Evolutionary conservation across 1,139 yeast species (phyloP).

Genomic region (Suhomyces chickasaworum): DNA sequence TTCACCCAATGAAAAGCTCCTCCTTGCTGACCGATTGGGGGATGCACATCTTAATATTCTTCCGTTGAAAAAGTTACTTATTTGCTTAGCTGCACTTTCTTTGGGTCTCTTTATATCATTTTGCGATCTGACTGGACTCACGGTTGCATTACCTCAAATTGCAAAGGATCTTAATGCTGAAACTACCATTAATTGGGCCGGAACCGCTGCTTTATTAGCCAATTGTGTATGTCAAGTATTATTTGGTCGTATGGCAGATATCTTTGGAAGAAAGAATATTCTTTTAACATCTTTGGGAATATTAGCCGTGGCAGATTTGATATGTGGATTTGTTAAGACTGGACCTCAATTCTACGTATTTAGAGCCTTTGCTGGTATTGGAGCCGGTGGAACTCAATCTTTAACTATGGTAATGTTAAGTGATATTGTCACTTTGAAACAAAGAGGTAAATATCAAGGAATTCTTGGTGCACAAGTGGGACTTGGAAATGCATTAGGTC

Average conservation of each 20-base stretch:
- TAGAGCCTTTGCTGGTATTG: conserved; percentile 26
- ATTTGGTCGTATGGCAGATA: conserved; percentile 42
- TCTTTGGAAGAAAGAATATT: conserved; percentile 25
- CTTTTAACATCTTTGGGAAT: conserved; percentile 19
- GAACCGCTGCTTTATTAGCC: conserved; percentile 50
- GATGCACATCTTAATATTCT: conserved; percentile 33
- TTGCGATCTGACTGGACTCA: conserved; percentile 48
- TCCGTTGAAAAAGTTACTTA: conserved; percentile 26
- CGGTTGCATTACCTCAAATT: conserved; percentile 40
- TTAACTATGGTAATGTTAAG: conserved; percentile 26
- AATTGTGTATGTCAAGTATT: conserved; percentile 48
- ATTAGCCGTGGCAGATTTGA: conserved; percentile 21
- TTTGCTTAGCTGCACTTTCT: conserved; percentile 30
- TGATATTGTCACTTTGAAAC: conserved; percentile 25
- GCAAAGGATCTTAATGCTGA: conserved; percentile 40
- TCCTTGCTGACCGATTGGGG: conserved; percentile 26
- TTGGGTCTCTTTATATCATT: conserved; percentile 31
- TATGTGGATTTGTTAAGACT: conserved; percentile 23
- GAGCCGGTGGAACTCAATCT: conserved; percentile 24
- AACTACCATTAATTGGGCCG: conserved; percentile 52
- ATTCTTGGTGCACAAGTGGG: conserved; percentile 26
- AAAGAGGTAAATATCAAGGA: conserved; percentile 27
- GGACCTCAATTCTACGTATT: conserved; percentile 25
- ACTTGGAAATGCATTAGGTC: conserved; percentile 25
- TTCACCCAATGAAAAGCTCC: conserved; percentile 11